Base-by-base conservation (phyloP, 495 filamentous ascomycete species). In the Penicillium soppii region DNA sequence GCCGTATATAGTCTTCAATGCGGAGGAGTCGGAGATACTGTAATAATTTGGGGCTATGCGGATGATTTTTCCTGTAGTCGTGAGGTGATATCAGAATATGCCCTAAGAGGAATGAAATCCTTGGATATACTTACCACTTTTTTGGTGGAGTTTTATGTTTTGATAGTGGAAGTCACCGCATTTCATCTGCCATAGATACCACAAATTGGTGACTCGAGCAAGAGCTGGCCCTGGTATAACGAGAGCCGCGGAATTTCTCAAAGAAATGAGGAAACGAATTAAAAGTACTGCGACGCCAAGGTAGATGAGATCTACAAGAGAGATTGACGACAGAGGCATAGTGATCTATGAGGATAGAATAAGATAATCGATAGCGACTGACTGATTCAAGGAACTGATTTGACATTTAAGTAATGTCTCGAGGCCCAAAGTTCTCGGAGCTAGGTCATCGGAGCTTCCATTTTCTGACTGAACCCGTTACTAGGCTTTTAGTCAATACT, bases 181-280 rank as follows among this genome's bases (percentile, higher is more conserved):
- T 21, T 53, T 52, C 40, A 74, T 52, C 13, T 62, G 55, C 16
- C 54, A 45, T 15, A 75, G 59, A 47, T 72, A 72, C 75, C 78
- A 83, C 7, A 76, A 46, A 26, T 75, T 71, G 4, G 75, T 78
- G 50, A 79, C 71, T 7, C 67, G 71, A 9, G 77, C 78, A 9
- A 75, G 53, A n/a, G 57, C 59, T 4, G 78, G 79, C 4, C 75
- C 78, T 0, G 69, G 67, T 33, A 81, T 63, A 21, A 9, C 5
- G 3, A 38, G 17, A 38, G 13, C 7, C 4, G 36, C 16, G 12
- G 19, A 38, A 7, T 21, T 38, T 15, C 19, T 38, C 19, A 19
- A 9, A 16, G 36, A 17, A 21, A 21, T 10, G 7, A 38, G 16
- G 16, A 38, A 21, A 5, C 36, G 36, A 19, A 38, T 20, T 16